These are phyloP conservation scores for Xylaria multiplex DNA, from an alignment of 2,329 filamentous ascomycete species.

Conservation along the genomic window DNA sequence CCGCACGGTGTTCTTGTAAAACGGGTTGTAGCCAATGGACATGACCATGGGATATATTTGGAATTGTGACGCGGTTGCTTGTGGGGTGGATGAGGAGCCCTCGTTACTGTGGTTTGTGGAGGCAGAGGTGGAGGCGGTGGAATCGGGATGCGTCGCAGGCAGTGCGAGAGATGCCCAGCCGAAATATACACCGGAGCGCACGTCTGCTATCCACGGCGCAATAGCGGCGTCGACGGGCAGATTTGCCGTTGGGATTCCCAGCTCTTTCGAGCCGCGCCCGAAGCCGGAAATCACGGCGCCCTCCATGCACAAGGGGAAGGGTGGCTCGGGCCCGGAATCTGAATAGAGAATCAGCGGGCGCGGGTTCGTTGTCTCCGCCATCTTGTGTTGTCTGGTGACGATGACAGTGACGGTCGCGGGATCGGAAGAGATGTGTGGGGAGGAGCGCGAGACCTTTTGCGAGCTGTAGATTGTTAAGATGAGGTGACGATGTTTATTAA, in stretches of 20 bases:
- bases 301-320: conserved; percentile 84
- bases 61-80: conserved; percentile 31
- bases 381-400: conserved; percentile 11
- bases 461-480: not conserved
- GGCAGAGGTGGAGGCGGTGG: conserved; percentile 40
- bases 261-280: conserved; percentile 92
- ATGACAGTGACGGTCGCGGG: not conserved
- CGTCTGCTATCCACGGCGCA: conserved; percentile 68
- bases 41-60: conserved; percentile 85
- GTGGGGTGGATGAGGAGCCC: conserved; percentile 17
- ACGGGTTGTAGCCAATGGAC: conserved; percentile 96
- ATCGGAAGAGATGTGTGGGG: not conserved
- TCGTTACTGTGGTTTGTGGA: conserved; percentile 36
- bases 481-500: not conserved
- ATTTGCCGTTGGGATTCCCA: conserved; percentile 97
- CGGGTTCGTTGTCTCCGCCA: conserved; percentile 33
- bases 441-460: not conserved
- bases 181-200: conserved; percentile 89
- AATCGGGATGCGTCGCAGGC: conserved; percentile 58
- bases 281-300: conserved; percentile 93
- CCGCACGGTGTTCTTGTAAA: conserved; percentile 90
- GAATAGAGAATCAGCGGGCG: conserved; percentile 79
- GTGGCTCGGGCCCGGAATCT: conserved; percentile 75
- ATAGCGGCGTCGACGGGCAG: conserved; percentile 75
- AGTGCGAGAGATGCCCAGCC: conserved; percentile 84